phyloP scores from a whole-genome alignment of 2,329 filamentous ascomycete species.

The Pseudogymnoascus sp. region DNA sequence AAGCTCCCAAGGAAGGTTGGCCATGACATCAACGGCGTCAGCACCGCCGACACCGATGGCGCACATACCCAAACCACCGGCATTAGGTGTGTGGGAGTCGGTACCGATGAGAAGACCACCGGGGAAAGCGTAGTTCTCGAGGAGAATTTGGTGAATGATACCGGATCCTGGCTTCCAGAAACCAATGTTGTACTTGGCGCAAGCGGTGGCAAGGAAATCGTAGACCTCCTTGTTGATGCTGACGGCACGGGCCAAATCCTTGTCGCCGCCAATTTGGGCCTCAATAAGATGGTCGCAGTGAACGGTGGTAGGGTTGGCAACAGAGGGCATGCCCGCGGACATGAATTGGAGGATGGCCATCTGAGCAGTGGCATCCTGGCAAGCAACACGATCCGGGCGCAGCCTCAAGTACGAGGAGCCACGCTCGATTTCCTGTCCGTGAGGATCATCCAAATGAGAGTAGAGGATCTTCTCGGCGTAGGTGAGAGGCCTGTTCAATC shows the following conservation, averaged over 20 bases:
- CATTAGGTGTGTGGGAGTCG: constrained; percentile 96
- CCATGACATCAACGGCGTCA: constrained; percentile 98
- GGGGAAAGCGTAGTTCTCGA: constrained; percentile 99
- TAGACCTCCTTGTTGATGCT: constrained; percentile 99
- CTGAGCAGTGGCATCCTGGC: constrained; percentile 98
- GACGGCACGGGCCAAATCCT: constrained; percentile 86
- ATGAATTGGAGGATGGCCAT: constrained; percentile 99
- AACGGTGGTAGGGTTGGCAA: constrained; percentile 89
- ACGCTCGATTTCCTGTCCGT: constrained; percentile 92
- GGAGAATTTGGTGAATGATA: constrained; percentile 97
- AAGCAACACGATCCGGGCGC: constrained; percentile 93
- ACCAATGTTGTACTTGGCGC: constrained; percentile 99
- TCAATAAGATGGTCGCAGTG: constrained; percentile 99
- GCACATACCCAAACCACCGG: constrained; percentile 87
- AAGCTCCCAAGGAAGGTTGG: constrained; percentile 91
- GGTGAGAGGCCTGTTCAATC: constrained; percentile 87
- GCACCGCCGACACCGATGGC: constrained; percentile 97
- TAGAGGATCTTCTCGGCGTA: constrained; percentile 98
- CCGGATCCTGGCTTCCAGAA: constrained; percentile 98
- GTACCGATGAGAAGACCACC: constrained; percentile 97
- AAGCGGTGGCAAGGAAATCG: constrained; percentile 87
- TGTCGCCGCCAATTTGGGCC: constrained; percentile 83
- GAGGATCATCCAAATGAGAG: constrained; percentile 95
- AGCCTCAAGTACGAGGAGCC: constrained; percentile 94
- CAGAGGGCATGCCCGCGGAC: constrained; percentile 92